Percentiles rank a stretch among this genome's conserved stretches.
phyloP scores from a whole-genome alignment of 176 grass and related monocot genomes.

The barley (Hordeum vulgare) region DNA sequence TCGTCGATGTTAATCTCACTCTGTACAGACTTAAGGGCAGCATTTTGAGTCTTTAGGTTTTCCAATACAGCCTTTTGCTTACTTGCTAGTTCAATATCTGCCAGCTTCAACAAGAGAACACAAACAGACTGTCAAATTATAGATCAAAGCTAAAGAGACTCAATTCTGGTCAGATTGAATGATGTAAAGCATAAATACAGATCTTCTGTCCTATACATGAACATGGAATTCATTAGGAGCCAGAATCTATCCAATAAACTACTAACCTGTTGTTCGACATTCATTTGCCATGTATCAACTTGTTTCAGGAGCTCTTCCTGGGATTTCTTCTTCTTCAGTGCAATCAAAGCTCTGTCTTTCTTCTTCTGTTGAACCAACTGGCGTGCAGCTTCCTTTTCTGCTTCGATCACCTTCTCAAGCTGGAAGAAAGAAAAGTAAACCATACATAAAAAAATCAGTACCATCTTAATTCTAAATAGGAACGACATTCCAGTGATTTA shows the following conservation, averaged over 20 bases:
- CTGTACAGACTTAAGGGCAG: constrained; percentile 96
- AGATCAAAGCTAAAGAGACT: neutral
- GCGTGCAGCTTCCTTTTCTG: constrained; percentile 87
- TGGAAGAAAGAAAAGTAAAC: constrained; percentile 19
- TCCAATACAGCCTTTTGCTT: constrained; percentile 97
- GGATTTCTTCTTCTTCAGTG: constrained; percentile 93
- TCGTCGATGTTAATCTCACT: constrained; percentile 95
- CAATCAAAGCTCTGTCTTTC: constrained; percentile 92
- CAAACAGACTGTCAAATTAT: constrained; percentile 6
- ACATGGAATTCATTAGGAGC: neutral
- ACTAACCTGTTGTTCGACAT: constrained; percentile 89
- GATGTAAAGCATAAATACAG: neutral
- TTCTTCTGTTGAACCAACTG: constrained; percentile 83
- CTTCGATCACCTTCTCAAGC: constrained; percentile 92
- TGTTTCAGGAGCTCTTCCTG: constrained; percentile 89
- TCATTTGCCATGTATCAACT: constrained; percentile 93
- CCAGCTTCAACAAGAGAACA: constrained; percentile 50
- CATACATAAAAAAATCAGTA: constrained; percentile 13
- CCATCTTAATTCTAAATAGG: neutral
- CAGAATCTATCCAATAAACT: constrained; percentile 15
- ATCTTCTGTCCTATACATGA: neutral
- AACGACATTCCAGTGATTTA: neutral
- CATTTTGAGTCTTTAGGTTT: constrained; percentile 79
- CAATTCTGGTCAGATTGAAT: neutral
- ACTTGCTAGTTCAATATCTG: constrained; percentile 92